Evolutionary conservation across 2,329 filamentous ascomycete genomes (phyloP).

Genomic region (Exophiala bonariae): DNA sequence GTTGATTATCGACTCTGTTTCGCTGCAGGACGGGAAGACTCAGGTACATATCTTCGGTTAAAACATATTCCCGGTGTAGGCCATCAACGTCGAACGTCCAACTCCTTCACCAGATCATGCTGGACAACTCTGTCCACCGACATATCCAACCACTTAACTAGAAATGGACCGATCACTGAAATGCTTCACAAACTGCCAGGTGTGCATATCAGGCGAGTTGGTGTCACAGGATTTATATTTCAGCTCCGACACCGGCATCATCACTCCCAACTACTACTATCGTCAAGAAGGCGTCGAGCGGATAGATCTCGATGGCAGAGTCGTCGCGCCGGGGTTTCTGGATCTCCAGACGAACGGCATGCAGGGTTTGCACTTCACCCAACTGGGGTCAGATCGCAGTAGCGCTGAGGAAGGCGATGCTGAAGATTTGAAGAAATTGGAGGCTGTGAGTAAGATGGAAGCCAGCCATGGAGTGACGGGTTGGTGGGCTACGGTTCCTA

Average conservation of each 20-base stretch:
- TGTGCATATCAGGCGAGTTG: constrained; percentile 22
- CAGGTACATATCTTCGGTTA: no score
- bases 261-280: constrained; percentile 26
- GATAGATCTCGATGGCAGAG: constrained; percentile 48
- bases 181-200: constrained; percentile 25
- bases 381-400: constrained; percentile 2
- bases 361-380: constrained; percentile 32
- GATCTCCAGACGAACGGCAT: constrained; percentile 58
- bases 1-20: no score
- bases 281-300: constrained; percentile 21
- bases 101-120: neutral
- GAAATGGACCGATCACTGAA: constrained; percentile 18
- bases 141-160: no score
- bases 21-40: no score
- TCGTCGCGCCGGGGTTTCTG: constrained; percentile 56
- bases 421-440: constrained; percentile 12
- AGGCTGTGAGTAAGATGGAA: constrained; percentile 16
- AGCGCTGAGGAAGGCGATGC: neutral
- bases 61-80: no score
- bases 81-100: neutral
- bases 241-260: constrained; percentile 17
- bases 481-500: constrained; percentile 27
- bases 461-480: constrained; percentile 22
- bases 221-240: constrained; percentile 25
- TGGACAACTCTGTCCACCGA: no score